Percentiles rank a stretch among this genome's conserved stretches.
phyloP scores from a whole-genome alignment of 2,329 filamentous ascomycete species.

The Neopestalotiopsis rosae region DNA sequence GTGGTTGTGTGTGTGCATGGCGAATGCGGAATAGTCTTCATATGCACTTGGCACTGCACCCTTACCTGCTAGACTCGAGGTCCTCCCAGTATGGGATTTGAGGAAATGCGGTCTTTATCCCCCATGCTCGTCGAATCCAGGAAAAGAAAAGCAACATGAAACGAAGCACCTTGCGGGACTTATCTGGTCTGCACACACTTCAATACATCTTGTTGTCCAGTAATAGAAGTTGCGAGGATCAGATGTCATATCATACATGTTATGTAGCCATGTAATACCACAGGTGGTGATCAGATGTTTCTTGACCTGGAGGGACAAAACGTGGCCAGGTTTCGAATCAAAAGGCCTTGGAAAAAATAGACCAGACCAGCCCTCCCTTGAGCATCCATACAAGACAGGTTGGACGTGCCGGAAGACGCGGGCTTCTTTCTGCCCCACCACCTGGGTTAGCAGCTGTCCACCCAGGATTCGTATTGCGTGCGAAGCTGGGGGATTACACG shows the following conservation, averaged over 20 bases:
- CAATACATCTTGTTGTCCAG: neutral
- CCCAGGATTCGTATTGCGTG: neutral
- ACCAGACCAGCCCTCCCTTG: neutral
- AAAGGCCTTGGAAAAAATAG: neutral
- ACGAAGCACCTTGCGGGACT: neutral
- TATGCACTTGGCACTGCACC: neutral
- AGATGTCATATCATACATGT: neutral
- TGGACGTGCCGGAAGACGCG: no score
- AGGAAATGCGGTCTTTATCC: slow-evolving; percentile 6
- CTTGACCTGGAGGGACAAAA: neutral
- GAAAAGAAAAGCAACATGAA: neutral
- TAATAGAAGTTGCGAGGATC: neutral
- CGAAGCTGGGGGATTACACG: slow-evolving; percentile 7
- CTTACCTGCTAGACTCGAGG: slow-evolving; percentile 1
- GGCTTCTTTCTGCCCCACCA: neutral
- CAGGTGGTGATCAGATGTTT: neutral
- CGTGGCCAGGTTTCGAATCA: neutral
- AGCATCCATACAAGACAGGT: neutral
- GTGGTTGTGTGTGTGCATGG: neutral
- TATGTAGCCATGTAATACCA: neutral
- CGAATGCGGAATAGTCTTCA: slow-evolving; percentile 2
- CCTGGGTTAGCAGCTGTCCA: neutral
- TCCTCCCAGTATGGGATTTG: slow-evolving; percentile 14
- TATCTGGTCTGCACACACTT: neutral
- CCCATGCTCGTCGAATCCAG: neutral